Percentiles rank a stretch among this genome's conserved stretches.
These are phyloP conservation scores for Clonostachys solani DNA, from an alignment of 2,329 filamentous ascomycete genomes.

Conservation along the genomic window DNA sequence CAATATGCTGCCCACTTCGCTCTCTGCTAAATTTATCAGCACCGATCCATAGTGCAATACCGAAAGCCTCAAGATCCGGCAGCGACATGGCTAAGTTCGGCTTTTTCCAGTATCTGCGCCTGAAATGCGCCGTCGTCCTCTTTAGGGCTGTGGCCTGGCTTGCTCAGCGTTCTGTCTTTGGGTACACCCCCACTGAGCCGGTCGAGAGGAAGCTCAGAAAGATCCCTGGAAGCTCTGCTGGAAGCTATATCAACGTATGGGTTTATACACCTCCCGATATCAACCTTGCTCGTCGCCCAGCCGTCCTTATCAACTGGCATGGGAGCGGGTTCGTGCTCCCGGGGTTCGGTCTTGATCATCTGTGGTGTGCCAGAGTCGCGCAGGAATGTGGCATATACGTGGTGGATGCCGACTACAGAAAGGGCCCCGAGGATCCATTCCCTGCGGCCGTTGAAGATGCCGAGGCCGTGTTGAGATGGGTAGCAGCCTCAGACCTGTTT, in stretches of 20 bases:
- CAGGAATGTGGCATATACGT: conserved; percentile 13
- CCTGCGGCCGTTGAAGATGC: conserved; percentile 23
- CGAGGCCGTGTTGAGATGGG: conserved; percentile 28
- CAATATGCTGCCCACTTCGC: too few relatives aligned
- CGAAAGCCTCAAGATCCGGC: too few relatives aligned
- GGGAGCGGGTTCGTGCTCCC: conserved; percentile 26
- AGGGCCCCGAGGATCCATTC: conserved; percentile 33
- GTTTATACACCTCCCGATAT: conserved; percentile 13
- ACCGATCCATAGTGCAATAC: too few relatives aligned
- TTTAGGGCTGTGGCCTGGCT: conserved; percentile 9
- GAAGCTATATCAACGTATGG: conserved; percentile 17
- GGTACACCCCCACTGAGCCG: conserved; percentile 3
- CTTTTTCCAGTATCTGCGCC: conserved; percentile 1
- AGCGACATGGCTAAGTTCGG: not conserved
- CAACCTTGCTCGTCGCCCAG: too few relatives aligned
- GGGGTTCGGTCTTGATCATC: conserved; percentile 28
- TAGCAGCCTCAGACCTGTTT: conserved; percentile 16
- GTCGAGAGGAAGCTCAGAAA: conserved; percentile 6
- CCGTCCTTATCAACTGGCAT: conserved; percentile 19
- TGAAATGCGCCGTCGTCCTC: conserved; percentile 7
- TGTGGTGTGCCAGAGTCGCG: conserved; percentile 26
- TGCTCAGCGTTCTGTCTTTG: not conserved
- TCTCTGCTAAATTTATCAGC: too few relatives aligned
- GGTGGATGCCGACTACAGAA: conserved; percentile 30
- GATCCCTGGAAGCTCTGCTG: conserved; percentile 18